Evolutionary conservation across 129 eudicot genomes (phyloP).

Genomic region (Pseudognaphalium luteoalbum): DNA sequence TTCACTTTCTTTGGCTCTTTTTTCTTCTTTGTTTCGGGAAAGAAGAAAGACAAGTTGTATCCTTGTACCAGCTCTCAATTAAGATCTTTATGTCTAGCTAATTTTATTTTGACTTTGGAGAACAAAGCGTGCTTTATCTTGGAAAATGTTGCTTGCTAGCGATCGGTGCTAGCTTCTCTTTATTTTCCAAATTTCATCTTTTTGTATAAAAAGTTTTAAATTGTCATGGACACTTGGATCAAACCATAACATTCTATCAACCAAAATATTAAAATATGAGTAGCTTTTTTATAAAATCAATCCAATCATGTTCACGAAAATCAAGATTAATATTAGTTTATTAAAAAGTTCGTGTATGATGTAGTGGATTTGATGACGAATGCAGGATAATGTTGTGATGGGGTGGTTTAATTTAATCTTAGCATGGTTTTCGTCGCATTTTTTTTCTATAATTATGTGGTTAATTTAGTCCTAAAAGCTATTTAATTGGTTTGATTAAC

Average conservation of each 20-base stretch:
- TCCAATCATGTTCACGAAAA: constrained; percentile 7
- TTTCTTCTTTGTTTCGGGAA: constrained; percentile 49
- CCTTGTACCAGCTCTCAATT: constrained; percentile 37
- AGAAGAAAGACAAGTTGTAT: constrained; percentile 53
- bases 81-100: constrained; percentile 30
- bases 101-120: constrained; percentile 42
- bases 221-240: constrained; percentile 16
- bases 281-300: neutral
- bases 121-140: constrained; percentile 47
- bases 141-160: constrained; percentile 46
- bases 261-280: neutral
- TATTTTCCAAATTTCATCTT: constrained; percentile 6
- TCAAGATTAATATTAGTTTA: constrained; percentile 15
- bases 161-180: constrained; percentile 29
- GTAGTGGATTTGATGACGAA: constrained; percentile 19
- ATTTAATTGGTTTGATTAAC: no score
- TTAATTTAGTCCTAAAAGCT: no score
- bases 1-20: constrained; percentile 33
- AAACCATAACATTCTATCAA: constrained; percentile 18
- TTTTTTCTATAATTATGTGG: no score
- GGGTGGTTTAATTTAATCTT: neutral
- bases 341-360: neutral
- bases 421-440: no score
- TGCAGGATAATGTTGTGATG: neutral
- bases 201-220: constrained; percentile 22